Evolutionary conservation across 495 filamentous ascomycete genomes (phyloP).

Genomic region (Opeltia flavorubescens): DNA sequence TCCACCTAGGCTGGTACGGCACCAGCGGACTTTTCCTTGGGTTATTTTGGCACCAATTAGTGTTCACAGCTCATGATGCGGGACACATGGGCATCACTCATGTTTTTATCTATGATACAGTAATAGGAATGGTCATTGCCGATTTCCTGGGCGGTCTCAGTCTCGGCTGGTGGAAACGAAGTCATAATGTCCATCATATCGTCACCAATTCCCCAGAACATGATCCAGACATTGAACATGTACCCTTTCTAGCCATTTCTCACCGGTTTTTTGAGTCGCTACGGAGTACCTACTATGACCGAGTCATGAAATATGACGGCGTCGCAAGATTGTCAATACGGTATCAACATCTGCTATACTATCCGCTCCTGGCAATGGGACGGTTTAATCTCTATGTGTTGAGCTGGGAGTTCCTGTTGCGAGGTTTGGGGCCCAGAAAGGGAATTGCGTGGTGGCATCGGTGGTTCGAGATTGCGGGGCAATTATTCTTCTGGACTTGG

Average conservation of each 20-base stretch:
- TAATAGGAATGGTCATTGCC: constrained; percentile 82
- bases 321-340: constrained; percentile 55
- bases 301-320: constrained; percentile 70
- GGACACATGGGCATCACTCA: constrained; percentile 98
- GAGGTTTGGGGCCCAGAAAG: constrained; percentile 61
- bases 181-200: constrained; percentile 96
- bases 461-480: constrained; percentile 68
- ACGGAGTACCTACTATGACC: constrained; percentile 79
- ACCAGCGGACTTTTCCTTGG: constrained; percentile 66
- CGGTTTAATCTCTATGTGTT: constrained; percentile 86
- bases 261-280: constrained; percentile 69
- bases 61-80: constrained; percentile 91
- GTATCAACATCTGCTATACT: constrained; percentile 76
- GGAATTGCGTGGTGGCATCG: constrained; percentile 83
- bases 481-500: constrained; percentile 89
- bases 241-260: constrained; percentile 88
- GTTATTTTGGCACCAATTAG: constrained; percentile 86
- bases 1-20: constrained; percentile 60
- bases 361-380: constrained; percentile 68
- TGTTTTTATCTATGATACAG: constrained; percentile 62
- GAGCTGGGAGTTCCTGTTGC: constrained; percentile 69
- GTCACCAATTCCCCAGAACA: constrained; percentile 95
- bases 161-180: constrained; percentile 92
- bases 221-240: constrained; percentile 92
- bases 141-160: constrained; percentile 86